These are phyloP conservation scores for Ceratocystis papillata DNA, from an alignment of 2,329 filamentous ascomycete species.

Conservation along the genomic window DNA sequence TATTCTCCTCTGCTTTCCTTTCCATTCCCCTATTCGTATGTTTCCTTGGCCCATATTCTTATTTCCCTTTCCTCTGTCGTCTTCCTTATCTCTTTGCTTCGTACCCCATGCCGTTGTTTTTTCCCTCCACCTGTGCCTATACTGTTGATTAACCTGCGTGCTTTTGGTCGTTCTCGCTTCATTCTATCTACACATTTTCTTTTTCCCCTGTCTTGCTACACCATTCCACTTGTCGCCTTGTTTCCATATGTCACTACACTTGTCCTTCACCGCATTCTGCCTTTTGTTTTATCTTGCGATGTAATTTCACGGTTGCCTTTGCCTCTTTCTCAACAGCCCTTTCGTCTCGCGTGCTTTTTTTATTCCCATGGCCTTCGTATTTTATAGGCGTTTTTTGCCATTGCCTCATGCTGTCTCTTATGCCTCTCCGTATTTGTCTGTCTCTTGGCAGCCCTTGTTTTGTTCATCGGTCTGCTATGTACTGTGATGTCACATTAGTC, in stretches of 20 bases:
- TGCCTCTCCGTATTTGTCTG: neutral
- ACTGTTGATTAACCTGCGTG: slow-evolving; percentile 8
- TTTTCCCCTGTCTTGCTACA: neutral
- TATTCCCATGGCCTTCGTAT: slow-evolving; percentile 8
- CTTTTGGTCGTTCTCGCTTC: neutral
- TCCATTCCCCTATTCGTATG: slow-evolving; percentile 6
- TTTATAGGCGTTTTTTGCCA: neutral
- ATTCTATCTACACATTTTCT: neutral
- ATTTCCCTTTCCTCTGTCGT: neutral
- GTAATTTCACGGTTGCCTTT: slow-evolving; percentile 10
- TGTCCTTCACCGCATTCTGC: neutral
- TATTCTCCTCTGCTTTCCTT: neutral
- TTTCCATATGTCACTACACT: slow-evolving; percentile 1
- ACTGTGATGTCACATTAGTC: too few relatives aligned
- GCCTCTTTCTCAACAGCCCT: neutral
- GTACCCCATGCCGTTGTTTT: neutral
- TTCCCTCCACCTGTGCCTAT: slow-evolving; percentile 9
- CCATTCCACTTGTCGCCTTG: neutral
- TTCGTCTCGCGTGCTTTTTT: neutral
- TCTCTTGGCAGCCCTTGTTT: neutral
- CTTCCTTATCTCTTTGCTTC: neutral
- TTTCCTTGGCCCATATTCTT: slow-evolving; percentile 2
- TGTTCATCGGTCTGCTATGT: too few relatives aligned
- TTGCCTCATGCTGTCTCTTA: neutral
- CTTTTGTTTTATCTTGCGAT: neutral